Conservation (phyloP, 331 rosid genomes). For the Pyracantha coccinea region DNA sequence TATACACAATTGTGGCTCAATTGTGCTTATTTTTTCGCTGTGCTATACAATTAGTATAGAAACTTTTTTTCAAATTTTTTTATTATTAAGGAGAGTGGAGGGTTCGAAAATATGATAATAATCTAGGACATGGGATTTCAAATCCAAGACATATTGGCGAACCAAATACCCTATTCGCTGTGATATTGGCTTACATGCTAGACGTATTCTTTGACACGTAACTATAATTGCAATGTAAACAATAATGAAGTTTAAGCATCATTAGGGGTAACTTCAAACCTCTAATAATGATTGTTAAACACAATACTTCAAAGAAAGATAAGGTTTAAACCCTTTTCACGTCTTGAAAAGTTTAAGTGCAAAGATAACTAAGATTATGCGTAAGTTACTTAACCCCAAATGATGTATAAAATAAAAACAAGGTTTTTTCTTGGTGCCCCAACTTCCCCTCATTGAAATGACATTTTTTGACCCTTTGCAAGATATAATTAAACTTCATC, state of each 20-base stretch:
- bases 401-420: conserved; percentile 11
- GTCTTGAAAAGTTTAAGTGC: not conserved
- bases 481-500: conserved; percentile 13
- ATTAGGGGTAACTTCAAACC: not conserved
- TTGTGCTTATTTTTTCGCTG: too few species aligned
- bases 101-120: too few species aligned
- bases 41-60: too few species aligned
- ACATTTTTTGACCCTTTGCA: conserved; percentile 16
- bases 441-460: conserved; percentile 1
- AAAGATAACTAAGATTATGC: not conserved
- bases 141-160: too few species aligned
- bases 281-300: conserved; percentile 7
- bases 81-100: too few species aligned
- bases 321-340: not conserved
- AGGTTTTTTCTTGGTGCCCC: conserved; percentile 20
- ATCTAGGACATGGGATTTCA: too few species aligned
- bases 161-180: too few species aligned
- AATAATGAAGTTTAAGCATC: not conserved
- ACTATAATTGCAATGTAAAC: not conserved
- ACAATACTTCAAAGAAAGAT: not conserved
- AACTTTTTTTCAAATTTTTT: too few species aligned
- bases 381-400: not conserved
- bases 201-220: not conserved
- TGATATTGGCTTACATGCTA: too few species aligned
- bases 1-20: too few species aligned